Base-by-base conservation (phyloP, 108 stramenopile genomes). In the Nitzschia sp. region DNA sequence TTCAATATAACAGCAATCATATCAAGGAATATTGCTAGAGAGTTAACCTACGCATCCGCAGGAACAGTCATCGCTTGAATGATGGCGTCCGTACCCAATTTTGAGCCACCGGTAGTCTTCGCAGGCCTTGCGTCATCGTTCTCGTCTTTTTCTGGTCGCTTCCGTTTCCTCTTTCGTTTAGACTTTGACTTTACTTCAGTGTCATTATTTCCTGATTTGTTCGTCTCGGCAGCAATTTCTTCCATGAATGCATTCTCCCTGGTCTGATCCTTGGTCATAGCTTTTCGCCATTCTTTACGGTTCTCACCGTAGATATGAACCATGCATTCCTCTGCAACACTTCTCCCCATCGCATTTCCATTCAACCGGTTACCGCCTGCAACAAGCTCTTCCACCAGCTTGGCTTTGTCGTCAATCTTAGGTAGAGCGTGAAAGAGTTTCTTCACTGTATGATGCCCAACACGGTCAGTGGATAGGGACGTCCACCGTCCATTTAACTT, bases 391-490 rank as follows among this genome's bases (percentile, higher is more conserved):
- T 73, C 68, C 17, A 87, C 80, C 22, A 94, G 67, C 13, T 66
- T 66, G 23, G 84, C 78, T 59, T 85, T 85, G 47, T 86, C 85
- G 27, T 85, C 83, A 29, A 82, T 81, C 25, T 66, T 72, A 11
- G 84, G 78, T 15, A 91, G 68, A 1, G 83, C 76, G 33, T 53
- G 63, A 60, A 90, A 94, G 9, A 91, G 69, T 60, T 94, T 94
- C 33, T 69, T 78, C n/a, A 91, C 90, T 13, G 63, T 69, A 69
- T 94, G 93, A 56, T 94, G 93, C 1, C 88, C 93, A 1, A 91
- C 81, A 21, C 93, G 76, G 72, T 94, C 87, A 33, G 70, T 61
- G 21, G 88, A 68, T 25, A 94, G 59, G 31, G 80, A 75, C 21
- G 79, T 57, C 68, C 85, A 79, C 11, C 81, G 81, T 8, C 83